These are phyloP conservation scores for Monilinia fructigena DNA, from an alignment of 2,329 filamentous ascomycete genomes.

Conservation along the genomic window DNA sequence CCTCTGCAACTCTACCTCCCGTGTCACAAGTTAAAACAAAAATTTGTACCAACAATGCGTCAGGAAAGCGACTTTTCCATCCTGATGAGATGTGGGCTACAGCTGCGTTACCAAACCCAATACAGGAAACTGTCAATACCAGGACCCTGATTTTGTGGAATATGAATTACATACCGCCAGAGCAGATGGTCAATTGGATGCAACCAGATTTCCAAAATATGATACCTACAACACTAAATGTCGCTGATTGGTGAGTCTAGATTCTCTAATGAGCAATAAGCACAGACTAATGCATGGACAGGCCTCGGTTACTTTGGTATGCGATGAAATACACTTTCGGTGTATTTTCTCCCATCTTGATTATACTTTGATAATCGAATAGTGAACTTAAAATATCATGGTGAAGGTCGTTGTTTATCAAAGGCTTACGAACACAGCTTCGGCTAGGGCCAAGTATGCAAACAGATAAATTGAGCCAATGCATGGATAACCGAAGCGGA, in stretches of 20 bases:
- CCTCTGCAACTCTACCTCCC: not conserved
- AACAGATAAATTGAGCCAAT: not conserved
- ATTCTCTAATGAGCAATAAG: not conserved
- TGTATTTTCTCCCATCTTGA: not conserved
- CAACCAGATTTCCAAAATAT: constrained; percentile 10
- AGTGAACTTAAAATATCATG: not conserved
- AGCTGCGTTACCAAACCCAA: not conserved
- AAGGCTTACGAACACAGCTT: not conserved
- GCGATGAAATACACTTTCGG: not conserved
- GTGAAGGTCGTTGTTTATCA: not conserved
- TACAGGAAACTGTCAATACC: not conserved
- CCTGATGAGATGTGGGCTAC: not conserved
- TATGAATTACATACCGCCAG: constrained; percentile 3
- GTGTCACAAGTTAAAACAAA: not conserved
- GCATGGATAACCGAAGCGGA: not conserved
- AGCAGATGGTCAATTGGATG: constrained; percentile 8
- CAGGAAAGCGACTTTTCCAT: not conserved
- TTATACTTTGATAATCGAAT: too few species aligned
- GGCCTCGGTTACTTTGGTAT: constrained; percentile 16
- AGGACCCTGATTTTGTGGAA: not conserved
- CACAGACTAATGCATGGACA: not conserved
- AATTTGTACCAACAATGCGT: not conserved
- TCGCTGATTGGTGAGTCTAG: constrained; percentile 11
- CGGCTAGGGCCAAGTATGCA: too few species aligned
- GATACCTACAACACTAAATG: constrained; percentile 14